phyloP scores from a whole-genome alignment of 192 early-diverging fungal species.

The Mortierella alpina region DNA sequence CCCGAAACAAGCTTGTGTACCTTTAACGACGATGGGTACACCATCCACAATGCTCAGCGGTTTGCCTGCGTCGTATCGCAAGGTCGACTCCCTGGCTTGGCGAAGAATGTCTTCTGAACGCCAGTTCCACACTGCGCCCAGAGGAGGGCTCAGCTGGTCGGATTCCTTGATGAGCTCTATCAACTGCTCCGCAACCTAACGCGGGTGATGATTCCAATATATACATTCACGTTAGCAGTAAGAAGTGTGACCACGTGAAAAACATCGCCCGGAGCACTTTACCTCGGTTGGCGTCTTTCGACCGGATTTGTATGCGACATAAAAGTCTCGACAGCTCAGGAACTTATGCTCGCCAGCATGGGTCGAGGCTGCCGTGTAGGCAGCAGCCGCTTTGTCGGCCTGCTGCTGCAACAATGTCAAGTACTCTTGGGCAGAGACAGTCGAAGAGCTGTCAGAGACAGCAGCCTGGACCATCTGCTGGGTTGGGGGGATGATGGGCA shows the following conservation, averaged over 20 bases:
- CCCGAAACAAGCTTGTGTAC: background rate
- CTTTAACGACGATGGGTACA: conserved; percentile 79
- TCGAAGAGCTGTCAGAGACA: background rate
- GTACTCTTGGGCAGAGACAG: conserved; percentile 2
- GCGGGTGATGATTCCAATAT: background rate
- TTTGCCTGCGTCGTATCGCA: conserved; percentile 58
- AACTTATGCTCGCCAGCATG: conserved; percentile 8
- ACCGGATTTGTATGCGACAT: conserved; percentile 48
- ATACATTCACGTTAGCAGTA: background rate
- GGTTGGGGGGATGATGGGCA: conserved; percentile 45
- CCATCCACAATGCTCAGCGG: conserved; percentile 77
- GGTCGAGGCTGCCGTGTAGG: background rate
- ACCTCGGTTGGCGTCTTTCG: conserved; percentile 51
- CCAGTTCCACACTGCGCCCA: conserved; percentile 49
- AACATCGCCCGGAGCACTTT: background rate
- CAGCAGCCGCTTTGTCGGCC: conserved; percentile 7
- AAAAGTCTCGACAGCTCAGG: conserved; percentile 58
- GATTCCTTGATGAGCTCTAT: conserved; percentile 32
- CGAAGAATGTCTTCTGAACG: conserved; percentile 49
- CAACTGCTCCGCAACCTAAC: conserved; percentile 50
- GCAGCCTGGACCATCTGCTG: conserved; percentile 19
- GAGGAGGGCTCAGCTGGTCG: conserved; percentile 17
- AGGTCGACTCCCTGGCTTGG: conserved; percentile 67
- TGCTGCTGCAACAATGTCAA: conserved; percentile 4
- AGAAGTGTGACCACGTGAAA: background rate